phyloP scores from a whole-genome alignment of 2,329 filamentous ascomycete genomes.

The Aspergillus transmontanensis region DNA sequence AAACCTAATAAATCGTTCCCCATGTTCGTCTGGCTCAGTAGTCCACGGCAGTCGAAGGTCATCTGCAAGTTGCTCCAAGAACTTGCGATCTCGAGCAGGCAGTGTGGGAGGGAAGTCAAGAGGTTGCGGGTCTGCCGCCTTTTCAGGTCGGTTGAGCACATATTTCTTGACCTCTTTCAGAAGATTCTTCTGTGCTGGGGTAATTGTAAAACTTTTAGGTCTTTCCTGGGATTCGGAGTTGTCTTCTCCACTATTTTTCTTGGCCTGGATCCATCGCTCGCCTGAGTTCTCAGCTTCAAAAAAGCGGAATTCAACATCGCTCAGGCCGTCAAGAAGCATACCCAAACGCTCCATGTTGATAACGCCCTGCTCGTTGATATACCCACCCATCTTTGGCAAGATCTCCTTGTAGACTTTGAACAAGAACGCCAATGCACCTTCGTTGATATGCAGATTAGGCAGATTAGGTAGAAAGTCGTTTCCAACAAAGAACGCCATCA shows the following conservation, averaged over 20 bases:
- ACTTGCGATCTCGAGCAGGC: conserved; percentile 85
- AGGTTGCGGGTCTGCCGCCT: conserved; percentile 49
- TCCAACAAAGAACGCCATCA: conserved; percentile 99
- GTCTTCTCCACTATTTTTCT: conserved; percentile 71
- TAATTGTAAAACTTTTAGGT: conserved; percentile 69
- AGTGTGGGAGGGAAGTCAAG: conserved; percentile 74
- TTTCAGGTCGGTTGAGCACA: conserved; percentile 67
- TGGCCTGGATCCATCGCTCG: conserved; percentile 88
- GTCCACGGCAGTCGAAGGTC: conserved; percentile 68
- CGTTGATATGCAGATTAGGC: conserved; percentile 95
- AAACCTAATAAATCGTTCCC: conserved; percentile 67
- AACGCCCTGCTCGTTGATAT: conserved; percentile 92
- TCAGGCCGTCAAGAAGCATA: conserved; percentile 77
- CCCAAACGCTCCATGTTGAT: conserved; percentile 84
- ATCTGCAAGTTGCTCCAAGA: conserved; percentile 82
- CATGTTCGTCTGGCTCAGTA: conserved; percentile 64
- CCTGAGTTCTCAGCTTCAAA: conserved; percentile 91
- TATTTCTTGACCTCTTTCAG: conserved; percentile 83
- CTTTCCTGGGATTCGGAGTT: conserved; percentile 62
- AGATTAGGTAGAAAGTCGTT: conserved; percentile 99
- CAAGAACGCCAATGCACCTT: conserved; percentile 95
- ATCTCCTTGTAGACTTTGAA: conserved; percentile 94
- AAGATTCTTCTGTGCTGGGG: conserved; percentile 76
- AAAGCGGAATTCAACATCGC: conserved; percentile 85
- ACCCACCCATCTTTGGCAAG: conserved; percentile 83